A percentile compares a stretch with the other conserved stretches of the same genome.
These are phyloP conservation scores for Albizia julibrissin DNA, from an alignment of 306 rosid species.

Conservation along the genomic window DNA sequence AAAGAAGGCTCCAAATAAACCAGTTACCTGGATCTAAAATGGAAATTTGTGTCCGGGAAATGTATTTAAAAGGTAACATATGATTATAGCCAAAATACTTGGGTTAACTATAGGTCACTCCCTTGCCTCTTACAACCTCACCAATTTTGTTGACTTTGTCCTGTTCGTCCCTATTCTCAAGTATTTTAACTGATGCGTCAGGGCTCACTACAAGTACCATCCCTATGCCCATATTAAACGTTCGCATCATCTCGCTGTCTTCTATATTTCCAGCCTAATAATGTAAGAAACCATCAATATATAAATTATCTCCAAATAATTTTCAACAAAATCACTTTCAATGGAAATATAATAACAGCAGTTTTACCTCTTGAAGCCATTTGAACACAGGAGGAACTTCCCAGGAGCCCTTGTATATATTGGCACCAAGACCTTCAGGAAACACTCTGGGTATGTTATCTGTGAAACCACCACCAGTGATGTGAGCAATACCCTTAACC, in stretches of 20 bases:
- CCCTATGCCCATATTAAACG: slow-evolving; percentile 73
- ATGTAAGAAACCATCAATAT: not conserved
- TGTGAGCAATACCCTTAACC: slow-evolving; percentile 84
- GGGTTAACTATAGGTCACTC: slow-evolving; percentile 45
- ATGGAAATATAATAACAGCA: not conserved
- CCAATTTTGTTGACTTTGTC: slow-evolving; percentile 50
- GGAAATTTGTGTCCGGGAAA: not conserved
- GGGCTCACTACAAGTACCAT: slow-evolving; percentile 69
- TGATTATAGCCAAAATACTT: not conserved
- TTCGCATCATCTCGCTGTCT: slow-evolving; percentile 63
- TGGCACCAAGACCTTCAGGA: slow-evolving; percentile 83
- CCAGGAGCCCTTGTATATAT: slow-evolving; percentile 69
- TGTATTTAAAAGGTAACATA: not conserved
- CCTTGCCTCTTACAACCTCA: slow-evolving; percentile 50
- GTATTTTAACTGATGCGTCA: slow-evolving; percentile 44
- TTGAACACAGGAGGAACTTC: slow-evolving; percentile 68
- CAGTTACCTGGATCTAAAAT: not conserved
- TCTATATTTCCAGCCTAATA: slow-evolving; percentile 57
- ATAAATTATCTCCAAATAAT: not conserved
- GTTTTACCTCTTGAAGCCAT: slow-evolving; percentile 90
- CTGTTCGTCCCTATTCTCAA: slow-evolving; percentile 33
- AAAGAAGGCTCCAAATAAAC: not conserved
- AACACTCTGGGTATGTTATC: slow-evolving; percentile 91
- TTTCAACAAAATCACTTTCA: not conserved
- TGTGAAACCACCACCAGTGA: slow-evolving; percentile 94